These are phyloP conservation scores for Rhipidocladum racemiflorum DNA, from an alignment of 176 grass and related monocot genomes.

Conservation along the genomic window DNA sequence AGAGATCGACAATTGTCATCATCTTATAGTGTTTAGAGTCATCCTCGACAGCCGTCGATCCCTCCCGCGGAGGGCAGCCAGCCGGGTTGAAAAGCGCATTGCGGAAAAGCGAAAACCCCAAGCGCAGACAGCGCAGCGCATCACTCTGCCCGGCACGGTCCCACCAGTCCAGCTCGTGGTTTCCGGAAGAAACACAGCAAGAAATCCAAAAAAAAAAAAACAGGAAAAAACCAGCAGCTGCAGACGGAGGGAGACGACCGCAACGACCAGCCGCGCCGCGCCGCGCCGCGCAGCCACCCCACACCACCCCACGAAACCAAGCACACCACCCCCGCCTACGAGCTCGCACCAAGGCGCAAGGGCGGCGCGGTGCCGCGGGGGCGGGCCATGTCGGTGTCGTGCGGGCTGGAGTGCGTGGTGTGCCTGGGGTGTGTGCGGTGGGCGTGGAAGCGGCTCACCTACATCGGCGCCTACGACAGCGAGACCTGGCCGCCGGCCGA, in stretches of 20 bases:
- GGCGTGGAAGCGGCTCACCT: constrained; percentile 89
- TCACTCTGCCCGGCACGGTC: background rate
- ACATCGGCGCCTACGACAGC: constrained; percentile 99
- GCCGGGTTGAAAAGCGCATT: background rate
- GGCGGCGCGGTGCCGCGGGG: background rate
- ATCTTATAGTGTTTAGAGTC: background rate
- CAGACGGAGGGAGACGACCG: background rate
- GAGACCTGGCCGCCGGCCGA: constrained; percentile 77
- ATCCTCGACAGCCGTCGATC: background rate
- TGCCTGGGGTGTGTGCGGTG: constrained; percentile 80
- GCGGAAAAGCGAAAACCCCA: background rate
- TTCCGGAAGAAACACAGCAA: constrained; percentile 13
- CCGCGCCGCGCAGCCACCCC: background rate
- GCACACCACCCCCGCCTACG: background rate
- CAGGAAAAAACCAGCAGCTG: background rate
- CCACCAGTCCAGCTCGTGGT: background rate
- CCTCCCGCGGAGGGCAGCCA: background rate
- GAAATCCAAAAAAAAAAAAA: background rate
- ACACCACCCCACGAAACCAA: background rate
- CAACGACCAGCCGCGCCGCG: background rate
- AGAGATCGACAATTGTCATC: background rate
- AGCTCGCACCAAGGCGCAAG: background rate
- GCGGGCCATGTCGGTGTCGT: constrained; percentile 75
- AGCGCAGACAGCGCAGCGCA: background rate
- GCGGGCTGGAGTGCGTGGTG: constrained; percentile 90